phyloP scores from a whole-genome alignment of 1,284 basidiomycete species.

The Jaminaea rosea region DNA sequence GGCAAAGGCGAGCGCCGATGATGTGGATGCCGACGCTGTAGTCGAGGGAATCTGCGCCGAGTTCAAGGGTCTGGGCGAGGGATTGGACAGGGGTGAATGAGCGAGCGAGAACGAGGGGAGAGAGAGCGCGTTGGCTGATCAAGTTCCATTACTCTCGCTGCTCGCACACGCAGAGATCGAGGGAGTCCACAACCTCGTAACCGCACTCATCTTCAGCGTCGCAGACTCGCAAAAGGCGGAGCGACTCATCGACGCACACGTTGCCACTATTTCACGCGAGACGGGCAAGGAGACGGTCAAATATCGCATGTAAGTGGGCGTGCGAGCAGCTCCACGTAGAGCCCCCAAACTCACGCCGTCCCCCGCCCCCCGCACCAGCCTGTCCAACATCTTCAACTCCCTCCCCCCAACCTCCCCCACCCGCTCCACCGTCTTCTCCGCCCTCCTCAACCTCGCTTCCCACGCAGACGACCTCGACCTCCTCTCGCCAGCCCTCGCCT shows the following conservation, averaged over 20 bases:
- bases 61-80: constrained; percentile 25
- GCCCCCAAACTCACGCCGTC: not conserved
- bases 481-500: constrained; percentile 23
- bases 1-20: constrained; percentile 14
- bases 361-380: constrained; percentile 8
- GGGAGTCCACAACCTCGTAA: constrained; percentile 40
- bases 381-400: constrained; percentile 44
- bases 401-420: constrained; percentile 24
- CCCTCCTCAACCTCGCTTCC: constrained; percentile 30
- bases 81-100: constrained; percentile 28
- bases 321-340: not conserved
- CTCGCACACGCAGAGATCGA: constrained; percentile 22
- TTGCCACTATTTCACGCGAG: constrained; percentile 7
- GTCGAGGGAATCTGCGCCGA: constrained; percentile 25
- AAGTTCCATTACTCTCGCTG: not conserved
- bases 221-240: constrained; percentile 7
- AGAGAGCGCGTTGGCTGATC: not conserved
- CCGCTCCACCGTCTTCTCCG: constrained; percentile 28
- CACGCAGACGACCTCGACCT: constrained; percentile 42
- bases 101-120: not conserved
- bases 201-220: constrained; percentile 21
- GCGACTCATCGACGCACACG: constrained; percentile 18
- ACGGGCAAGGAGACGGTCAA: constrained; percentile 12
- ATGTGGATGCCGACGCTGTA: constrained; percentile 17
- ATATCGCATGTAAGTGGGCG: constrained; percentile 15